Evolutionary conservation across 2,329 filamentous ascomycete species (phyloP).

Genomic region (Pyricularia grisea): DNA sequence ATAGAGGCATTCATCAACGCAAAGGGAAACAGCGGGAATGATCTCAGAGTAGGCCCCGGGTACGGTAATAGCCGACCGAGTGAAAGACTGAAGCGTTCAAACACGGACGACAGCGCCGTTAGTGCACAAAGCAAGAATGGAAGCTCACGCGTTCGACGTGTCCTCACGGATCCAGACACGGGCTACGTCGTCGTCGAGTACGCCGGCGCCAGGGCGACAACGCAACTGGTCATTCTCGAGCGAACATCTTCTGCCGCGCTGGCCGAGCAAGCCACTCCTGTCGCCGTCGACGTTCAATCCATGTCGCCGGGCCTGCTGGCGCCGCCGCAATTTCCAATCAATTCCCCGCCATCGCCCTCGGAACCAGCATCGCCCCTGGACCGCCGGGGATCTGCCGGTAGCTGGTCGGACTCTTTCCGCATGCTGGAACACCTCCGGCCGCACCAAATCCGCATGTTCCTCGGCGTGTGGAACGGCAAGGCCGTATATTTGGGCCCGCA

Average conservation of each 20-base stretch:
- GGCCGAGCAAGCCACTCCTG: neutral
- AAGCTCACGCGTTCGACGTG: neutral
- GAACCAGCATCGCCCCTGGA: neutral
- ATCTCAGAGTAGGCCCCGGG: neutral
- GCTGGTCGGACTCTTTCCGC: neutral
- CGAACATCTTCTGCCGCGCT: neutral
- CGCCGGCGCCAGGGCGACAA: neutral
- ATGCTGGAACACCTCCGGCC: slow-evolving; percentile 1
- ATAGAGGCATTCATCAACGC: neutral
- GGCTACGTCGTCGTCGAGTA: slow-evolving; percentile 5
- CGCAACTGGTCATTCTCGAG: slow-evolving; percentile 3
- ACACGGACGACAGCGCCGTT: neutral
- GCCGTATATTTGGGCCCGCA: slow-evolving; percentile 5
- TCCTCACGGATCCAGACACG: slow-evolving; percentile 1
- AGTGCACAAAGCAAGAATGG: neutral
- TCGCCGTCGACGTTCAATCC: too few relatives aligned
- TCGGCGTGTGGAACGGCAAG: slow-evolving; percentile 2
- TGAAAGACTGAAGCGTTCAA: neutral
- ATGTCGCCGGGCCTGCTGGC: neutral
- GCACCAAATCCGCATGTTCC: slow-evolving; percentile 1
- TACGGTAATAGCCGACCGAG: neutral
- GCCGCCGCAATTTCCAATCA: neutral
- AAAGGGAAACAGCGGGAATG: neutral
- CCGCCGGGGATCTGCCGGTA: neutral
- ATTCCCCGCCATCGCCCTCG: neutral